phyloP scores from a whole-genome alignment of 768 basidiomycete species.

The Hygrophorus pudorinus region DNA sequence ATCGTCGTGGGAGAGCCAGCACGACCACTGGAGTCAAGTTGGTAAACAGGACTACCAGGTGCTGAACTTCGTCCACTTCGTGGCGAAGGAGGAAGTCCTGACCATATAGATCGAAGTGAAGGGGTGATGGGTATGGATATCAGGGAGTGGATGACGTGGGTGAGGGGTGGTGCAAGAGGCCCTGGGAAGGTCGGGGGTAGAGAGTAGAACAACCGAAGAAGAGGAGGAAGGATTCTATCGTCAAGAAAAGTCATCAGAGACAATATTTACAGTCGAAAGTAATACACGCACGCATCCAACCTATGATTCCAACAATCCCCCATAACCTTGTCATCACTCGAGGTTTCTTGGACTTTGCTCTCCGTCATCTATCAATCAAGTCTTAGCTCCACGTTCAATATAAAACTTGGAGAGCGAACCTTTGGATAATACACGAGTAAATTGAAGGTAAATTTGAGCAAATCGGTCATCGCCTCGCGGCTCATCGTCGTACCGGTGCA shows the following conservation, averaged over 20 bases:
- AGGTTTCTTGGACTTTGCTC: slow-evolving; percentile 31
- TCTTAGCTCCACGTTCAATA: not conserved
- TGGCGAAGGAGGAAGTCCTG: slow-evolving; percentile 28
- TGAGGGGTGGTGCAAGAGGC: slow-evolving; percentile 65
- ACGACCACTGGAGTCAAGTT: slow-evolving; percentile 25
- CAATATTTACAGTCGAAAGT: not conserved
- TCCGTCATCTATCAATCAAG: slow-evolving; percentile 26
- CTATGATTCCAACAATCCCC: slow-evolving; percentile 69
- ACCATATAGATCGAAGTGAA: slow-evolving; percentile 51
- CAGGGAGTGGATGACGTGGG: slow-evolving; percentile 74
- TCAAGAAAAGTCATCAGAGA: not conserved
- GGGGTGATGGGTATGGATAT: slow-evolving; percentile 66
- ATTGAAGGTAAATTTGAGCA: slow-evolving; percentile 82
- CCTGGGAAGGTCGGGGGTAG: slow-evolving; percentile 50
- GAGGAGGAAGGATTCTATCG: slow-evolving; percentile 49
- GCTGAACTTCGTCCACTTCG: slow-evolving; percentile 19
- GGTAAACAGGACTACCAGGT: slow-evolving; percentile 25
- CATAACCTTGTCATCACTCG: slow-evolving; percentile 37
- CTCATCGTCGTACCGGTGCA: slow-evolving; percentile 43
- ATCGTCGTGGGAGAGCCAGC: slow-evolving; percentile 25
- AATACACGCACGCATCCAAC: slow-evolving; percentile 52
- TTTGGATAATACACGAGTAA: slow-evolving; percentile 74
- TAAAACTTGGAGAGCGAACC: slow-evolving; percentile 25
- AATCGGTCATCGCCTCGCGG: slow-evolving; percentile 68
- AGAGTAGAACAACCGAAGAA: slow-evolving; percentile 61